Base-by-base conservation (phyloP, 2,329 filamentous ascomycete species). In the Dactylellina sp. region DNA sequence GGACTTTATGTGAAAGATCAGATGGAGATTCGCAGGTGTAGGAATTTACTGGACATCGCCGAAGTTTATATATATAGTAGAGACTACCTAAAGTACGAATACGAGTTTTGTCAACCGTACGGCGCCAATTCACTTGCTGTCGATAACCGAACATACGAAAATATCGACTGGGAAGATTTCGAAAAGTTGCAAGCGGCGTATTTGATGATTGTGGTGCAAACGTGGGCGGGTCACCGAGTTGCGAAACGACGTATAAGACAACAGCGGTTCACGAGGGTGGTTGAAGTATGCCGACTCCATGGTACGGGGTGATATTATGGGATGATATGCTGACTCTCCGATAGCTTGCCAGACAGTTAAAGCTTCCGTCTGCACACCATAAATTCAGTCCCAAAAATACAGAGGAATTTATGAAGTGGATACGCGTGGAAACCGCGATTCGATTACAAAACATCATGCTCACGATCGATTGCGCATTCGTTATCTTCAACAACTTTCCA, bases 151-250 rank as follows among this genome's bases (percentile, higher is more conserved):
- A 65, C 68, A 5, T 72, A 72, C 16, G 62, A 72, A 24, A 47
- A 72, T 22, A 47, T 65, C 9, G 68, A 72, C n/a, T 72, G 68
- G 68, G 60, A 65, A 14, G 60, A 65, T 44, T 72, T 72, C 18
- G 59, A 72, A 35, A 72, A 72, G 32, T 39, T 72, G 39, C 68
- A 72, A 37, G 68, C 68, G 6, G 68, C 68, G n/a, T 72, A 72
- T 50, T 47, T 72, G 12, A 64, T 65, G 44, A 60, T 72, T 35
- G 68, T 72, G n/a, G 68, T 65, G 20, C 68, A 72, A 28, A 64
- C 68, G 1, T 72, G 68, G 68, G 60, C 68, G n/a, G 68, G 68
- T 1, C 59, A 72, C 28, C 55, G 53, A 24, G 32, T 72, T 1
- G 68, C 68, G n/a, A 72, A 72, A 16, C 35, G 68, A 12, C 40